phyloP scores from a whole-genome alignment of 768 basidiomycete genomes.

The Psilocybe tampanensis region DNA sequence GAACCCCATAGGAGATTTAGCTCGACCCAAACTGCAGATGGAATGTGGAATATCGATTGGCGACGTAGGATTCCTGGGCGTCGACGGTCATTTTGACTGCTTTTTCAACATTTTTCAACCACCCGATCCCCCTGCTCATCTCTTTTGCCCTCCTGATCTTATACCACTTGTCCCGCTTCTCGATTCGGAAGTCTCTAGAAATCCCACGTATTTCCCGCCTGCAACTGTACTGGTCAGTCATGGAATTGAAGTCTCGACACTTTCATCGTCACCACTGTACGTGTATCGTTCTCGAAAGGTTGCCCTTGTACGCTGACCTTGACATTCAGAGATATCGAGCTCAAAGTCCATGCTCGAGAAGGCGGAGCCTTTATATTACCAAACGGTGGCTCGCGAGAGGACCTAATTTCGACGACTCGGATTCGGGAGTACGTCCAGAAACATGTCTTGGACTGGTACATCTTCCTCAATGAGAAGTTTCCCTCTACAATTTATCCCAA shows the following conservation, averaged over 20 bases:
- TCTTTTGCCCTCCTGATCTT: background rate
- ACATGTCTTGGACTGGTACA: conserved; percentile 9
- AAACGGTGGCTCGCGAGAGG: too few relatives aligned
- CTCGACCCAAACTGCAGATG: conserved; percentile 6
- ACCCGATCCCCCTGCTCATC: background rate
- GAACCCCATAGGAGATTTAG: conserved; percentile 1
- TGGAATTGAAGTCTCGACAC: background rate
- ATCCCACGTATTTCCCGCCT: background rate
- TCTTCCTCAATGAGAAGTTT: background rate
- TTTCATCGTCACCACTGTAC: conserved; percentile 5
- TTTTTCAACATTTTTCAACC: conserved; percentile 17
- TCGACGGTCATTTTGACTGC: conserved; percentile 9
- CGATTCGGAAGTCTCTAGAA: background rate
- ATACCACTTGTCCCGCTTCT: background rate
- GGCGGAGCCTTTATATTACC: conserved; percentile 9
- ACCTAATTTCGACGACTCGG: too few relatives aligned
- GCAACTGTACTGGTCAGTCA: background rate
- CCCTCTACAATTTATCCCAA: background rate
- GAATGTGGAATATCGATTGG: conserved; percentile 14
- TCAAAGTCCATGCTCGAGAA: conserved; percentile 10
- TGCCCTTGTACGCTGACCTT: background rate
- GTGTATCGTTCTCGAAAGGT: background rate
- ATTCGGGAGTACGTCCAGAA: too few relatives aligned
- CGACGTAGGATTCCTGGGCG: conserved; percentile 15
- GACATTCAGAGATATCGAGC: conserved; percentile 2